phyloP scores from a whole-genome alignment of 139 green algal species.

The Haematococcus lacustris region DNA sequence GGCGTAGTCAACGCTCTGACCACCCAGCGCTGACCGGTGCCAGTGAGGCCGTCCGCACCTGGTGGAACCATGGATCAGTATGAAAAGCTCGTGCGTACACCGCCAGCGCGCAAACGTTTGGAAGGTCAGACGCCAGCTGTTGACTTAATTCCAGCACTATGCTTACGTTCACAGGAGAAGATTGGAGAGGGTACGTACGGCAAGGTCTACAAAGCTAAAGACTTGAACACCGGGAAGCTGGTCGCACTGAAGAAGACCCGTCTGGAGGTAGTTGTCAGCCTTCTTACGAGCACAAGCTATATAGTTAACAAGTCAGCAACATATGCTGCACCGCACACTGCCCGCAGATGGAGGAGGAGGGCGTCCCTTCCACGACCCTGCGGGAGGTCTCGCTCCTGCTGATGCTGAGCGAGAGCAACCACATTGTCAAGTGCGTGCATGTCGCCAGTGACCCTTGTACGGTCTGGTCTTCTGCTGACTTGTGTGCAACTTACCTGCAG shows the following conservation, averaged over 20 bases:
- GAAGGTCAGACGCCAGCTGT: background rate
- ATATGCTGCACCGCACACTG: background rate
- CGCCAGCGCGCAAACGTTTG: background rate
- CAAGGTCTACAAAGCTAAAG: slow-evolving; percentile 74
- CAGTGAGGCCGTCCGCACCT: background rate
- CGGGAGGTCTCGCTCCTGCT: slow-evolving; percentile 94
- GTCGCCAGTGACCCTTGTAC: background rate
- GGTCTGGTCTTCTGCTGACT: background rate
- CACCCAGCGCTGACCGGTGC: too few species aligned
- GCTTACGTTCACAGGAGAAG: slow-evolving; percentile 60
- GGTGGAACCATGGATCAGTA: background rate
- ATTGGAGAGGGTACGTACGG: slow-evolving; percentile 96
- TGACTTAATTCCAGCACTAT: background rate
- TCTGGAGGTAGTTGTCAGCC: slow-evolving; percentile 88
- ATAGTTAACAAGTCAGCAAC: background rate
- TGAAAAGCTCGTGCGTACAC: background rate
- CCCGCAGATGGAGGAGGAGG: slow-evolving; percentile 94
- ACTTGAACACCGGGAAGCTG: slow-evolving; percentile 70
- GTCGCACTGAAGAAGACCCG: slow-evolving; percentile 98
- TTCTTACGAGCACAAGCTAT: too few species aligned
- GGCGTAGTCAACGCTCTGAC: too few species aligned
- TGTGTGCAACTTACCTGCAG: slow-evolving; percentile 25
- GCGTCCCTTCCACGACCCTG: slow-evolving; percentile 92
- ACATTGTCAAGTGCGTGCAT: slow-evolving; percentile 76
- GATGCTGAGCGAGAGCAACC: slow-evolving; percentile 88